These are phyloP conservation scores for Mortierella sp. DNA, from an alignment of 371 early-diverging fungal species.

Conservation along the genomic window DNA sequence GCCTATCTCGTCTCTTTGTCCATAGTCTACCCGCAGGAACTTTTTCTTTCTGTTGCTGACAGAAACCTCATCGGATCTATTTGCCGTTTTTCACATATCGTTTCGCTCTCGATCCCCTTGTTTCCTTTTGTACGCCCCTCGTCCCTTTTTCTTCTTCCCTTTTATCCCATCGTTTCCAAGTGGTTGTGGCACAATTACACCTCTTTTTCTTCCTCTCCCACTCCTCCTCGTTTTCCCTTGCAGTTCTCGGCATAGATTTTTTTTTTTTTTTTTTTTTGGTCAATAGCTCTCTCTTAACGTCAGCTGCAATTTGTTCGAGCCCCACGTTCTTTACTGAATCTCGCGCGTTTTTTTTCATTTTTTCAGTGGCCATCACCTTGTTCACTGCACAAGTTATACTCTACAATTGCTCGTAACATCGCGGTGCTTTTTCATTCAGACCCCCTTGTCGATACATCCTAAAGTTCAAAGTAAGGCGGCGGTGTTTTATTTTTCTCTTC, in stretches of 20 bases:
- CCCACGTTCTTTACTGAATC: no score
- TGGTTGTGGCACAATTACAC: no score
- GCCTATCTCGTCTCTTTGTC: no score
- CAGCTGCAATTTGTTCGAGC: neutral
- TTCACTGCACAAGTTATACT: no score
- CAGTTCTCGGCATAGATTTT: neutral
- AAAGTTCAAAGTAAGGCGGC: neutral
- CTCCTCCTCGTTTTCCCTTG: neutral
- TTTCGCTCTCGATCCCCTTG: constrained; percentile 1
- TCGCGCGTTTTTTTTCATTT: no score
- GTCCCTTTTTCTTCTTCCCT: neutral
- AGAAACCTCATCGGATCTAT: neutral
- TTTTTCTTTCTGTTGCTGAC: no score
- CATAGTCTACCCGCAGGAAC: no score
- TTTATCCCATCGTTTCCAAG: constrained; percentile 1
- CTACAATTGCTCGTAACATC: no score
- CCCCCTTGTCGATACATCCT: no score
- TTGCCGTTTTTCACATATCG: neutral
- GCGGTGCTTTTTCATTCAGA: no score
- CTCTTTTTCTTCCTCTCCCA: neutral
- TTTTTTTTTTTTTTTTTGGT: constrained; percentile 2
- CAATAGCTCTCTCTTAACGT: neutral
- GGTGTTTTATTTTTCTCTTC: neutral
- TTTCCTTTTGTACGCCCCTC: no score
- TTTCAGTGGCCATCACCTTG: no score